phyloP scores from a whole-genome alignment of 768 basidiomycete species.

The Roridomyces roridus region DNA sequence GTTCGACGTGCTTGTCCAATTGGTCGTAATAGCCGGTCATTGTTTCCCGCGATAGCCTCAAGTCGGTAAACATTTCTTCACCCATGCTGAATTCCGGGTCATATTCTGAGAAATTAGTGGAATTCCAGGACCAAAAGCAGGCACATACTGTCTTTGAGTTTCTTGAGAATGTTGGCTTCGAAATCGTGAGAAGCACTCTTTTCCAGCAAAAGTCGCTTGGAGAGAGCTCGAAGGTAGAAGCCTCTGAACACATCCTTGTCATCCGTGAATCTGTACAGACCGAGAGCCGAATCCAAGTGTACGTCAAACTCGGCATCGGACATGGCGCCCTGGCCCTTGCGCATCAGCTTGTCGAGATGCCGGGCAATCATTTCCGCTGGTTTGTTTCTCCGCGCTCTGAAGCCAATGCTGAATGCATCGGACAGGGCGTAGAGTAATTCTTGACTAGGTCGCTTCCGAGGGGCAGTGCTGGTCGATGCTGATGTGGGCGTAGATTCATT shows the following conservation, averaged over 20 bases:
- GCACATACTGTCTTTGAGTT: conserved; percentile 74
- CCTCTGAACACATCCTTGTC: conserved; percentile 95
- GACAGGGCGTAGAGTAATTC: conserved; percentile 71
- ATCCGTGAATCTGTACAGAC: conserved; percentile 84
- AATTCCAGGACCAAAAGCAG: not conserved
- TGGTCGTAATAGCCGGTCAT: conserved; percentile 69
- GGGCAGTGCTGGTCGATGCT: conserved; percentile 37
- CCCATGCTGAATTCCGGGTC: conserved; percentile 96
- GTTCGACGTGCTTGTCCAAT: no score
- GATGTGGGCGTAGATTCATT: conserved; percentile 13
- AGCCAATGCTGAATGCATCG: conserved; percentile 77
- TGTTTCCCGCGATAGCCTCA: conserved; percentile 76
- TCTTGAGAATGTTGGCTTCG: conserved; percentile 83
- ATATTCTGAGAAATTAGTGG: conserved; percentile 62
- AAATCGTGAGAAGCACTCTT: conserved; percentile 88
- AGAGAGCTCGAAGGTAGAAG: conserved; percentile 87
- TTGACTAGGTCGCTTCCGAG: conserved; percentile 48
- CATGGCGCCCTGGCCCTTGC: conserved; percentile 78
- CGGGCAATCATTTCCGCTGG: conserved; percentile 95
- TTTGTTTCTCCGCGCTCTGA: conserved; percentile 78
- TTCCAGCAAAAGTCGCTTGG: conserved; percentile 86
- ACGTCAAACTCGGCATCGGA: conserved; percentile 68
- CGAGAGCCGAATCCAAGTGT: conserved; percentile 69
- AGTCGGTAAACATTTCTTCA: conserved; percentile 94
- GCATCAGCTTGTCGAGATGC: conserved; percentile 86